Percentiles rank a stretch among this genome's conserved stretches.
phyloP scores from a whole-genome alignment of 768 basidiomycete species.

The Lenzites betulinus region DNA sequence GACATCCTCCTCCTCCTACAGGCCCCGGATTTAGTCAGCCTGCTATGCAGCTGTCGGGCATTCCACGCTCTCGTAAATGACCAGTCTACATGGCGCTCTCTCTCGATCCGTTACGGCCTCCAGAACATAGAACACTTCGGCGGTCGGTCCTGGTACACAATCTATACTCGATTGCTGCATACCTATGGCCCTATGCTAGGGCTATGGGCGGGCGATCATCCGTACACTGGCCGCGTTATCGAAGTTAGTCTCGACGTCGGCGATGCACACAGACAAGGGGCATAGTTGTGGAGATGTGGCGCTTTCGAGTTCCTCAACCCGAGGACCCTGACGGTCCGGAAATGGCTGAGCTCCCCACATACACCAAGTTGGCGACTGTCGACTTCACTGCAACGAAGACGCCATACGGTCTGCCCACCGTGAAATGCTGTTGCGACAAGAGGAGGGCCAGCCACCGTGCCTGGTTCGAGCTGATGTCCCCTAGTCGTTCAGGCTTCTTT shows the following conservation, averaged over 20 bases:
- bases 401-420: neutral
- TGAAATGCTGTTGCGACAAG: conserved; percentile 2
- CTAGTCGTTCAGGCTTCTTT: conserved; percentile 8
- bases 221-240: conserved; percentile 23
- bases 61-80: conserved; percentile 6
- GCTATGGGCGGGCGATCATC: conserved; percentile 23
- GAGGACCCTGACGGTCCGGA: conserved; percentile 18
- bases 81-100: conserved; percentile 18
- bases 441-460: neutral
- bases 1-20: conserved; percentile 6
- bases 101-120: conserved; percentile 14
- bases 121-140: conserved; percentile 14
- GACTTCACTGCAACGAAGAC: conserved; percentile 5
- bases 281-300: conserved; percentile 17
- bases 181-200: conserved; percentile 22
- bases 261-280: neutral
- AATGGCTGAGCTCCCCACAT: conserved; percentile 13
- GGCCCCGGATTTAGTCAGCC: conserved; percentile 7
- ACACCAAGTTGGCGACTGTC: conserved; percentile 5
- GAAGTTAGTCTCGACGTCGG: conserved; percentile 12
- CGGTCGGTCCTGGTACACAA: conserved; percentile 18
- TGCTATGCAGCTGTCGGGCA: conserved; percentile 18
- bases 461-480: conserved; percentile 6
- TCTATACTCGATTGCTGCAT: conserved; percentile 19
- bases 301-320: conserved; percentile 16